phyloP scores from a whole-genome alignment of 2,329 filamentous ascomycete species.

The Alternaria sp. region DNA sequence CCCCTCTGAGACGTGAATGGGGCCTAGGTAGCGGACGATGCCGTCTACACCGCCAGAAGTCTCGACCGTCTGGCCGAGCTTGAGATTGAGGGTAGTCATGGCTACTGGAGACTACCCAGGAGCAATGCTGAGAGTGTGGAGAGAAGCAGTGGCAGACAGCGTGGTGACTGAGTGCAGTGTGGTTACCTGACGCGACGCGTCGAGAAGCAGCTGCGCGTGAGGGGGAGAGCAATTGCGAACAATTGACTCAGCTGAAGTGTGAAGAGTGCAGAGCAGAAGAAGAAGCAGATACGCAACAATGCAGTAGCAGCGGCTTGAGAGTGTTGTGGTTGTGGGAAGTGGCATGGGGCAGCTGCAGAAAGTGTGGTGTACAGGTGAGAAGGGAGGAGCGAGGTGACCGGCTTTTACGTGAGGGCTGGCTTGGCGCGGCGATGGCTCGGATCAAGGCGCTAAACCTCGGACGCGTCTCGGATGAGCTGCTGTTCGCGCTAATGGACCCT shows the following conservation, averaged over 20 bases:
- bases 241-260: slow-evolving; percentile 10
- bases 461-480: slow-evolving; percentile 5
- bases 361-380: slow-evolving; percentile 7
- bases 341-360: slow-evolving; percentile 8
- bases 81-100: slow-evolving; percentile 40
- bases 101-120: slow-evolving; percentile 8
- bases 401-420: background rate
- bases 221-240: slow-evolving; percentile 7
- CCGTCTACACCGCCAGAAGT: slow-evolving; percentile 80
- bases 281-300: slow-evolving; percentile 6
- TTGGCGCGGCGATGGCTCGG: slow-evolving; percentile 10
- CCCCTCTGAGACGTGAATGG: slow-evolving; percentile 80
- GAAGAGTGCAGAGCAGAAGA: slow-evolving; percentile 9
- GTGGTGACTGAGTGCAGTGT: background rate
- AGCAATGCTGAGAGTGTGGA: background rate
- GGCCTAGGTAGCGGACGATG: slow-evolving; percentile 79
- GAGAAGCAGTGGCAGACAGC: slow-evolving; percentile 1
- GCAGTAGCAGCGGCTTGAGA: slow-evolving; percentile 1
- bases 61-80: slow-evolving; percentile 74
- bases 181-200: slow-evolving; percentile 18
- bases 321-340: slow-evolving; percentile 3
- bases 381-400: slow-evolving; percentile 1
- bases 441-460: background rate
- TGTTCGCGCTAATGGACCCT: background rate
- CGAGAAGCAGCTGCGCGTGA: slow-evolving; percentile 6